phyloP scores from a whole-genome alignment of 768 basidiomycete genomes.

The Mycena galericulata region DNA sequence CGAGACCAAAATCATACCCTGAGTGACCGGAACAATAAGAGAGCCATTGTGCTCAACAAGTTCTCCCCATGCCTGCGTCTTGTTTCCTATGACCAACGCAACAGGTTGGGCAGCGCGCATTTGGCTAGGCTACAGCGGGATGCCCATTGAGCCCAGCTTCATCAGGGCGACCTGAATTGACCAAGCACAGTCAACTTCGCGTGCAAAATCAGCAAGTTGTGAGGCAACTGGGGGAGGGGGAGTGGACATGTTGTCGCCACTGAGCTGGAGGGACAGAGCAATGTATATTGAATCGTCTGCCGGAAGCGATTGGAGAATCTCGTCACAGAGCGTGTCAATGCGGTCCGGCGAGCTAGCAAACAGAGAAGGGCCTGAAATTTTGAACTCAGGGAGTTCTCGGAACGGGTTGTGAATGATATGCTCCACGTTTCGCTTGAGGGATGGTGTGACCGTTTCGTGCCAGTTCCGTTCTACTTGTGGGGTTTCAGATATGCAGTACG shows the following conservation, averaged over 20 bases:
- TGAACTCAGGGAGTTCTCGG: constrained; percentile 19
- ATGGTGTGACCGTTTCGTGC: constrained; percentile 24
- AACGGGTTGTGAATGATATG: constrained; percentile 31
- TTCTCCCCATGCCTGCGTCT: constrained; percentile 19
- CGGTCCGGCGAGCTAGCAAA: constrained; percentile 10
- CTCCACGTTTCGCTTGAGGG: constrained; percentile 24
- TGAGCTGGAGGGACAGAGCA: not conserved
- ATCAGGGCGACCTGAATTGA: constrained; percentile 6
- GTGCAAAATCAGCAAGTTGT: not conserved
- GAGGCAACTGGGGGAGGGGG: not conserved
- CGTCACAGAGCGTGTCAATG: constrained; percentile 9
- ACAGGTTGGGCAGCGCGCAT: constrained; percentile 23
- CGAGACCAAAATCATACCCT: constrained; percentile 8
- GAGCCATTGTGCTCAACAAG: constrained; percentile 22
- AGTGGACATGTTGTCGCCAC: not conserved
- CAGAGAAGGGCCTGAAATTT: not conserved
- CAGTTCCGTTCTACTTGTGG: constrained; percentile 27
- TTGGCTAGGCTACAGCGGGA: constrained; percentile 17
- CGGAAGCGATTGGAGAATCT: constrained; percentile 9
- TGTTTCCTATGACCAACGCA: constrained; percentile 17
- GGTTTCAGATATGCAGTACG: not conserved
- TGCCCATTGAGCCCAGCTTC: constrained; percentile 15
- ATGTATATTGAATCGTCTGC: constrained; percentile 3
- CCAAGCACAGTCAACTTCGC: constrained; percentile 29
- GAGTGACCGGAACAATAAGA: not conserved